A percentile compares a stretch with the other conserved stretches of the same genome.
Evolutionary conservation across 108 stramenopile genomes (phyloP).

Genomic region (Chaetoceros tenuissimus): DNA sequence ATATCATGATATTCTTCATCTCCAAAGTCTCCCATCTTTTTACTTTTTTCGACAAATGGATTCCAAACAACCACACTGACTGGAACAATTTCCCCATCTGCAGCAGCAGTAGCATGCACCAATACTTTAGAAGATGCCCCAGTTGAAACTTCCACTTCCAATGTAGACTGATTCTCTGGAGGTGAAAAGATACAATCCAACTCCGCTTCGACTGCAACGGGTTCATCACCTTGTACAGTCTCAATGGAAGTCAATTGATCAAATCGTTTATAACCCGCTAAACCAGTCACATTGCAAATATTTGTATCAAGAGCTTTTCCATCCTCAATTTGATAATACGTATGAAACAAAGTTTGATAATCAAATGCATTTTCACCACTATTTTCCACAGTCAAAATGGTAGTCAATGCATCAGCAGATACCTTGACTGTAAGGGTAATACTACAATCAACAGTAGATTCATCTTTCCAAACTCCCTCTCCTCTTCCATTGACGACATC

Average conservation of each 20-base stretch:
- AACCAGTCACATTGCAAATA: slow-evolving; percentile 48
- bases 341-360: slow-evolving; percentile 69
- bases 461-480: slow-evolving; percentile 43
- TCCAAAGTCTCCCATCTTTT: slow-evolving; percentile 66
- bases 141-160: slow-evolving; percentile 35
- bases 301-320: slow-evolving; percentile 39
- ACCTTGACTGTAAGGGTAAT: slow-evolving; percentile 40
- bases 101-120: slow-evolving; percentile 32
- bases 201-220: slow-evolving; percentile 30
- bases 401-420: slow-evolving; percentile 30
- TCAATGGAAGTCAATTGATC: not conserved
- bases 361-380: slow-evolving; percentile 34
- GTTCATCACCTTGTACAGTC: slow-evolving; percentile 22
- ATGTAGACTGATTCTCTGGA: slow-evolving; percentile 31
- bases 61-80: slow-evolving; percentile 65
- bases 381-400: slow-evolving; percentile 55
- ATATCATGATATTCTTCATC: slow-evolving; percentile 68
- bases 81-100: slow-evolving; percentile 38
- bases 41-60: slow-evolving; percentile 57
- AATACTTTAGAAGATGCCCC: slow-evolving; percentile 26
- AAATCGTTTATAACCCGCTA: slow-evolving; percentile 32
- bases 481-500: slow-evolving; percentile 53
- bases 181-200: slow-evolving; percentile 61
- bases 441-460: slow-evolving; percentile 23
- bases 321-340: slow-evolving; percentile 53